Base-by-base conservation (phyloP, 208 protist species). In the Crithidia sp. region DNA sequence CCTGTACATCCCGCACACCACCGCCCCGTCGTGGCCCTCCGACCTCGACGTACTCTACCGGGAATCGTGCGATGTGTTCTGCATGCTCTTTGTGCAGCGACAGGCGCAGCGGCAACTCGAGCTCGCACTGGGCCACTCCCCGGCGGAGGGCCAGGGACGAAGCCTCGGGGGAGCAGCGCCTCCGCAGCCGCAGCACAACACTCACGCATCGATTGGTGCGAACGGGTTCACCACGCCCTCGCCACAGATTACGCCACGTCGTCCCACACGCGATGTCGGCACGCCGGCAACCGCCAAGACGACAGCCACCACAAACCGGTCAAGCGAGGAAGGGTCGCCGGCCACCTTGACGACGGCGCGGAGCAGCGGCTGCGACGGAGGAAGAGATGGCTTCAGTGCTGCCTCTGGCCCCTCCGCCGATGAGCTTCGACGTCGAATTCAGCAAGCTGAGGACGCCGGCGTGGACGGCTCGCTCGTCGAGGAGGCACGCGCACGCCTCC, bases 391-490 rank as follows among this genome's bases (percentile, higher is more conserved):
- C 28, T 28, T 28, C 45, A 19, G 8, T 47, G 2, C 44, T 14
- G 3, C 39, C 9, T 8, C 45, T 61, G 58, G 12, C 49, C 9
- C 16, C 28, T 62, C 19, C 2, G 62, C 79, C 0, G 76, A 77
- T 19, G 75, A 86, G 53, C 70, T 89, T 37, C 77, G 70, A 10
- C 63, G 45, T 28, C 62, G 64, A 37, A 59, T 91, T 19, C 76
- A 80, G 55, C 79, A 75, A 40, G 85, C 90, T 4, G 77, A 86
- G 47, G 75, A 81, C 54, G 70, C 86, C 43, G 89, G 86, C 39
- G 53, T 94, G 8, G 69, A 47, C 12, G 83, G 79, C 10, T 10
- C 77, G 13, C 61, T 90, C 7, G 44, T 91, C 2, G 82, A 91
- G 39, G 71, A 87, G 41, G 81, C 81, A 2, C 77, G 83, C 13